A percentile compares a stretch with the other conserved stretches of the same genome.
Conservation (phyloP, 768 basidiomycete species). For the Aureoboletus auriporus region DNA sequence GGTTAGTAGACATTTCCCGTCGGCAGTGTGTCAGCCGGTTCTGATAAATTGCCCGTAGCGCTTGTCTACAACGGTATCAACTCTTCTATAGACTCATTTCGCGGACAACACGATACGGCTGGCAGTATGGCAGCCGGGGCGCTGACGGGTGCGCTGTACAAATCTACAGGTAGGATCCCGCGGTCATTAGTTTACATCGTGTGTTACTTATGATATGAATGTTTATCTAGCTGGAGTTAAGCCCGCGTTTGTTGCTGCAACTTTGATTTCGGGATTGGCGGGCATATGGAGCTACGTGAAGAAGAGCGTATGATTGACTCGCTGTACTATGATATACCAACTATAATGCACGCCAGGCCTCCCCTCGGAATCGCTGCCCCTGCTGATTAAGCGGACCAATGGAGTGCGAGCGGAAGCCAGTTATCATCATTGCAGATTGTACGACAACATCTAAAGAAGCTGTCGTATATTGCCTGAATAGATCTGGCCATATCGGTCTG, state of each 20-base stretch:
- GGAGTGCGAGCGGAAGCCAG: slow-evolving; percentile 12
- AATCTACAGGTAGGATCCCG: slow-evolving; percentile 75
- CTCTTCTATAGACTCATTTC: slow-evolving; percentile 83
- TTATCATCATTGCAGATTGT: slow-evolving; percentile 16
- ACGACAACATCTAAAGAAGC: slow-evolving; percentile 27
- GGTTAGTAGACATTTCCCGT: slow-evolving; percentile 58
- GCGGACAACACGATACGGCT: slow-evolving; percentile 87
- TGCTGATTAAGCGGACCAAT: slow-evolving; percentile 28
- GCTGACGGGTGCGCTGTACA: slow-evolving; percentile 86
- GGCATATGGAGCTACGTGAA: slow-evolving; percentile 96
- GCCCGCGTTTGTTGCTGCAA: slow-evolving; percentile 86
- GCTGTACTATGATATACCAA: slow-evolving; percentile 36
- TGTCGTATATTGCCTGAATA: slow-evolving; percentile 29
- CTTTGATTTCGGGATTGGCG: slow-evolving; percentile 83
- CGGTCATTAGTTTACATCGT: slow-evolving; percentile 22
- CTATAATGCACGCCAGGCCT: slow-evolving; percentile 37
- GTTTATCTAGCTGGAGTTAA: slow-evolving; percentile 82
- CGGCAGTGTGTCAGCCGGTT: slow-evolving; percentile 27
- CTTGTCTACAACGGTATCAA: slow-evolving; percentile 96
- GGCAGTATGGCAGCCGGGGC: slow-evolving; percentile 93
- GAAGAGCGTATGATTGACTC: slow-evolving; percentile 67
- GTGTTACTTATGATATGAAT: slow-evolving; percentile 36
- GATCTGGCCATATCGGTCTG: slow-evolving; percentile 32
- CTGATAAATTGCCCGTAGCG: slow-evolving; percentile 54
- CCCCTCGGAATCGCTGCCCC: slow-evolving; percentile 12